phyloP scores from a whole-genome alignment of 225 moss, liverwort and hornwort species.

The Anthoceros angustus region DNA sequence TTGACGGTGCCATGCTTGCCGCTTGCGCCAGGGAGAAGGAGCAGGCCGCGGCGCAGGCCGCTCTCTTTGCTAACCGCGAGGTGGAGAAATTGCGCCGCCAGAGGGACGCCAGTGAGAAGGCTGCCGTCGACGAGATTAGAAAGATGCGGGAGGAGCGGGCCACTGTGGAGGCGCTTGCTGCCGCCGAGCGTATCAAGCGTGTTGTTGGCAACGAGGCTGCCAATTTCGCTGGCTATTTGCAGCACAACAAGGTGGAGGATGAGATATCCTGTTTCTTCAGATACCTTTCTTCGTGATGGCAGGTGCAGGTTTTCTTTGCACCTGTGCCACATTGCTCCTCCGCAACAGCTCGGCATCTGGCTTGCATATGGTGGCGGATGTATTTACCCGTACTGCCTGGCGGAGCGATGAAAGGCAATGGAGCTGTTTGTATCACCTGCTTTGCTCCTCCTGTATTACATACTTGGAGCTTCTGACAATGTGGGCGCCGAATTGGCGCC shows the following conservation, averaged over 20 bases:
- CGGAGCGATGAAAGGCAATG: too few species aligned
- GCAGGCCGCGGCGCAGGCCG: not conserved
- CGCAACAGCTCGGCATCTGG: not conserved
- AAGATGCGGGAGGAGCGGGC: constrained; percentile 1
- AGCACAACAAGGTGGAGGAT: not conserved
- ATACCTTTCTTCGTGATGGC: not conserved
- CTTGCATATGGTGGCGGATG: not conserved
- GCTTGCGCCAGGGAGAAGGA: constrained; percentile 2
- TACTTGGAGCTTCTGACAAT: too few species aligned
- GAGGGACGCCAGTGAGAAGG: not conserved
- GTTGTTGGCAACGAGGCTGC: not conserved
- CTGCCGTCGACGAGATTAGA: not conserved
- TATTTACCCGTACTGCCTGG: too few species aligned
- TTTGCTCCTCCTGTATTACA: too few species aligned
- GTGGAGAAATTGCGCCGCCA: constrained; percentile 3
- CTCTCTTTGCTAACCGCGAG: not conserved
- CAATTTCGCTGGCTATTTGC: not conserved
- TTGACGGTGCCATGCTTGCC: not conserved
- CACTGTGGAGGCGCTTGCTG: not conserved
- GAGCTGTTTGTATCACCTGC: too few species aligned
- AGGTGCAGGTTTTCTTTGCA: not conserved
- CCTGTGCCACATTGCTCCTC: not conserved
- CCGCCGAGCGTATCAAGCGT: not conserved
- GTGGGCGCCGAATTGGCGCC: too few species aligned
- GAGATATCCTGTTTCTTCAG: not conserved